Evolutionary conservation across 2,329 filamentous ascomycete species (phyloP), one percentile per base, ranked within the genome.

Genomic region (Capronia coronata): DNA sequence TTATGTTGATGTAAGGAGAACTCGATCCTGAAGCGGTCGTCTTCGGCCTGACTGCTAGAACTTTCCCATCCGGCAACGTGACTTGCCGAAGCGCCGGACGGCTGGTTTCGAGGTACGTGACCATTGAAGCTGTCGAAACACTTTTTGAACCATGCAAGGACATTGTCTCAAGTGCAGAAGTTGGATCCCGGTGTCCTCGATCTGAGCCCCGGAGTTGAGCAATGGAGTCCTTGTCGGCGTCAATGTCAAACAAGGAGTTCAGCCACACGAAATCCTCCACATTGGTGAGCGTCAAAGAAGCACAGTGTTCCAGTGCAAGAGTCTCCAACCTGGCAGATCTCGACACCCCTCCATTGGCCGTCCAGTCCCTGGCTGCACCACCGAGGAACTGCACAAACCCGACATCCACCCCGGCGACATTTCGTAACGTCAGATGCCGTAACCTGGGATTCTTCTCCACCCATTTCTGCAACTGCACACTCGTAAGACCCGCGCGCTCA

Each of bases 301-400:
- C 13, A 30, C 54, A 56, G 13, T 43, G 21, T 29, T 56, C 54
- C 9, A 56, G 23, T 11, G 39, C 40, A 9, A 56, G 37, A 6
- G 23, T 32, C 18, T 22, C 43, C 41, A 56, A 37, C 9, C 32
- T 53, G 10, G 30, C 42, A 2, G 45, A 32, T 35, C 38, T 37
- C 7, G 41, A 14, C 19, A 3, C 4, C 10, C 18, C 11, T 7
- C 23, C 10, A 25, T 19, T 46, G 5, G 18, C 16, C 8, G 3
- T 3, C 18, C 21, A 1, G 13, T 21, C 11, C 6, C 18, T n/a
- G 35, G 14, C 43, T 1, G 21, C 13, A 38, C 19, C 35, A 2
- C 65, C 65, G 1, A 68, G 48, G 65, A 65, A 67, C 27, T 64
- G 46, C 37, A 68, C 51, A 46, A 68, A 67, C n/a, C 64, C 63